These are phyloP conservation scores for Kalanchoe fedtschenkoi DNA, from an alignment of 164 flowering plant species.

Conservation along the genomic window DNA sequence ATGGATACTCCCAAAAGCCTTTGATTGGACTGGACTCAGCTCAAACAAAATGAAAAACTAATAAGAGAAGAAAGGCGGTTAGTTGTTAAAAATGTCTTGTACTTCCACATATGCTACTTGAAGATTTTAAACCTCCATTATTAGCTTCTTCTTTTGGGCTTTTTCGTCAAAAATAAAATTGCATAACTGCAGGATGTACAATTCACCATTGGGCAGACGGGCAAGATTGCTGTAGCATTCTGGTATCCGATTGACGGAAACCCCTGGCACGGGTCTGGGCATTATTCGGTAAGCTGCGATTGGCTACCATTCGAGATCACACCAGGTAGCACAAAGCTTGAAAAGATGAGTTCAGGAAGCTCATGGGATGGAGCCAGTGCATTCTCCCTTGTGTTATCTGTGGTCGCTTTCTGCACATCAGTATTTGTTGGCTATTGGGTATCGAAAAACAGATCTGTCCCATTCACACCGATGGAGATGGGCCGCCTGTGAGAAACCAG, in stretches of 20 bases:
- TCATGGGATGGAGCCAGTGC: conserved; percentile 47
- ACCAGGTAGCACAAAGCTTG: conserved; percentile 15
- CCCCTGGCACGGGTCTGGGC: conserved; percentile 89
- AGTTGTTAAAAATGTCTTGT: too few species aligned
- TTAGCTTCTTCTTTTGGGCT: neutral
- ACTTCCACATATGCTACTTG: too few species aligned
- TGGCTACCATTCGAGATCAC: conserved; percentile 69
- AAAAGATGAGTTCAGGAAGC: conserved; percentile 19
- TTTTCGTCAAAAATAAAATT: neutral
- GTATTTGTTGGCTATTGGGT: conserved; percentile 46
- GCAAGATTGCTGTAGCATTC: conserved; percentile 75
- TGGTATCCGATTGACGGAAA: conserved; percentile 84
- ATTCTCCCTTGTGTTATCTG: conserved; percentile 69
- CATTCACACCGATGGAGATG: conserved; percentile 63
- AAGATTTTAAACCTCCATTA: too few species aligned
- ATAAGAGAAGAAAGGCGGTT: too few species aligned
- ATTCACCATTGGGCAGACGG: conserved; percentile 58
- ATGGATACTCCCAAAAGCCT: too few species aligned
- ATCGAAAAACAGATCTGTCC: conserved; percentile 26
- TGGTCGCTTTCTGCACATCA: conserved; percentile 50
- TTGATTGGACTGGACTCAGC: too few species aligned
- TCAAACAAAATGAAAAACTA: too few species aligned
- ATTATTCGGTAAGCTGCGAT: conserved; percentile 72
- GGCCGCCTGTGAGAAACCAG: conserved; percentile 26
- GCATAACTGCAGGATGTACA: conserved; percentile 71